Base-by-base conservation (phyloP, 2,329 filamentous ascomycete species). In the Stagonosporopsis rhizophila region DNA sequence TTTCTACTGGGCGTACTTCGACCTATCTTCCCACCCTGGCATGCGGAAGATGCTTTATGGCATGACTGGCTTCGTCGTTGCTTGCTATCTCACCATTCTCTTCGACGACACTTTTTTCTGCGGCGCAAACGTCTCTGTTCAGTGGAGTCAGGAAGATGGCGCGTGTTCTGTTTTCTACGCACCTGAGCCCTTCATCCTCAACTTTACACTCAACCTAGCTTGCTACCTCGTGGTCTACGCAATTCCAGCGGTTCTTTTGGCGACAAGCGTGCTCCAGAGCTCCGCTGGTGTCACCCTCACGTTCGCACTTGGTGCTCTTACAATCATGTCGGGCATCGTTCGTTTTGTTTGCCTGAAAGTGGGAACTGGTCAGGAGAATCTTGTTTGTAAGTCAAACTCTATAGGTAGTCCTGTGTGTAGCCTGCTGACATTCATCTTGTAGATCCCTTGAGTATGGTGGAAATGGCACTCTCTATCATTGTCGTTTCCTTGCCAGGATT, bases 21-120 rank as follows among this genome's bases (percentile, higher is more conserved):
- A 67, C 37, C 58, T 67, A 5, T 44, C 56, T 4, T 44, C 59
- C 3, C 58, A 59, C 11, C 62, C 65, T n/a, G 59, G 50, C 1
- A 58, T 67, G 51, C 64, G 62, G 38, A 66, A 61, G 52, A 67
- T 66, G 61, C 61, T 67, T 6, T 67, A 55, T 34, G 54, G 28
- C 25, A 60, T 66, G 25, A 66, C 65, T 5, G 56, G 34, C 12
- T 67, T 67, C 14, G 65, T 67, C 1, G 27, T 63, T 15, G 56
- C 58, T 5, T 64, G 65, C 42, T 65, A 67, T 49, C 17, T 67
- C 3, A 60, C 62, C 1, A 62, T 67, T 14, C 56, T 67, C 8
- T 67, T 67, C 14, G 64, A 67, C 28, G 64, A 65, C 17, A 65
- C 64, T 0, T 67, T 65, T 48, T 67, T 67, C 54, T 67, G 64